Percentiles rank a stretch among this genome's conserved stretches.
phyloP scores from a whole-genome alignment of 1,139 yeast genomes.

The Nematodospora anomalae region DNA sequence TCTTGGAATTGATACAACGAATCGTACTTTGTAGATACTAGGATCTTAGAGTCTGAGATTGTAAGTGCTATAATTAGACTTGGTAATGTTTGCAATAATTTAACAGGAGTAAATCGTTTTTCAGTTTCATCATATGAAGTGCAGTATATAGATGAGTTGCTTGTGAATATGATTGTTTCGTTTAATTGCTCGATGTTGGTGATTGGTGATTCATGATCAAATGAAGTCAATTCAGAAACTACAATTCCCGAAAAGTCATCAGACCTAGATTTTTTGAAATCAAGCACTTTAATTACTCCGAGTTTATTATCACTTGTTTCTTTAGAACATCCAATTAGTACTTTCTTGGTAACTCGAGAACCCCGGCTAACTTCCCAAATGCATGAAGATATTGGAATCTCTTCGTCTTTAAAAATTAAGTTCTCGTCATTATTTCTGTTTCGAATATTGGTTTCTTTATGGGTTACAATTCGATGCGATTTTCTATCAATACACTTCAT shows the following conservation, averaged over 20 bases:
- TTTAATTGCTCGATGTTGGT: conserved; percentile 39
- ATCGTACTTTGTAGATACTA: conserved; percentile 42
- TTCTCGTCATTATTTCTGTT: conserved; percentile 17
- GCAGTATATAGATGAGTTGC: conserved; percentile 32
- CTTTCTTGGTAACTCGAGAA: conserved; percentile 32
- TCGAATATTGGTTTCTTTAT: conserved; percentile 23
- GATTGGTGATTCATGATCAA: conserved; percentile 37
- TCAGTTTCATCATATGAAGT: conserved; percentile 41
- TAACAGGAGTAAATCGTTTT: conserved; percentile 36
- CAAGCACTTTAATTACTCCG: conserved; percentile 47
- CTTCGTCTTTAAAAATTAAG: conserved; percentile 30
- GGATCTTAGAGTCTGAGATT: conserved; percentile 23
- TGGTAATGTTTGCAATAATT: conserved; percentile 27
- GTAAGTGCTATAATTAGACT: conserved; percentile 41
- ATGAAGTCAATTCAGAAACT: conserved; percentile 39
- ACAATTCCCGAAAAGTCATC: conserved; percentile 18
- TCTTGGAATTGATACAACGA: conserved; percentile 34
- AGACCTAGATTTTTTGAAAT: conserved; percentile 28
- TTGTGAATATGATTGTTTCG: conserved; percentile 33
- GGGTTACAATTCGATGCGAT: conserved; percentile 21
- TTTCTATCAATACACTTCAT: conserved; percentile 39
- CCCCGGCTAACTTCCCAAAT: conserved; percentile 38
- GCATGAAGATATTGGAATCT: conserved; percentile 36
- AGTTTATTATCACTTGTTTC: conserved; percentile 20
- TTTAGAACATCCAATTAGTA: conserved; percentile 41